Evolutionary conservation across 164 flowering plant species (phyloP), one percentile per base, ranked within the genome.

Genomic region (Warburgia ugandensis): DNA sequence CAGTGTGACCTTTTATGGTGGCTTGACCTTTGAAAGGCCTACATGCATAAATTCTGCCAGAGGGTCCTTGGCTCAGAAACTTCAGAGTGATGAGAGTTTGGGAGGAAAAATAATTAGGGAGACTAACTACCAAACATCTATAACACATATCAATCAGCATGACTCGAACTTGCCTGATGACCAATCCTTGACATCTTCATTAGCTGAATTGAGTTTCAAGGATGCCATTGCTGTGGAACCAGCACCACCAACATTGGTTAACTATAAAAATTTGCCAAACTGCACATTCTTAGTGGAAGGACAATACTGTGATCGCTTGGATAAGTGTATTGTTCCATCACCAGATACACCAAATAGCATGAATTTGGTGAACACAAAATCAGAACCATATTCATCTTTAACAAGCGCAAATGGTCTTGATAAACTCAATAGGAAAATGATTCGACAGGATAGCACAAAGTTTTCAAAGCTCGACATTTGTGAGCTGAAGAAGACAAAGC

Each of bases 181-280:
- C 14, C 78, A 66, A 10, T 52, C 74, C 40, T 65, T 79, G 69
- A 58, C 76, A 44, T 68, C 80, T 61, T 80, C 76, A 48, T 72
- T 79, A 30, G 62, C 72, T 22, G 61, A 62, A 48, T 50, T 81
- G 49, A 63, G 65, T 52, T 64, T 76, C 22, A 49, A 41, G 25
- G 54, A 64, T 45, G 68, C 54, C 31, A 52, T 44, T 26, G 8
- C 52, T 2, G 21, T 30, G 48, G 62, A 56, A 28, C 48, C 60
- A 37, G 45, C 26, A n/a, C 42, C 41, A 30, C 42, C 68, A 12
- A 52, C 37, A 47, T 39, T 26, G 10, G 60, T 51, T 19, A 59
- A 54, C 27, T 52, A 49, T 53, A 55, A 62, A 42, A n/a, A 60
- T 16, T 44, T 54, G 29, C 54, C 64, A 3, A 57, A 55, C 52